Evolutionary conservation across 345 rosid species (phyloP).

Genomic region (Capsella bursapastoris): DNA sequence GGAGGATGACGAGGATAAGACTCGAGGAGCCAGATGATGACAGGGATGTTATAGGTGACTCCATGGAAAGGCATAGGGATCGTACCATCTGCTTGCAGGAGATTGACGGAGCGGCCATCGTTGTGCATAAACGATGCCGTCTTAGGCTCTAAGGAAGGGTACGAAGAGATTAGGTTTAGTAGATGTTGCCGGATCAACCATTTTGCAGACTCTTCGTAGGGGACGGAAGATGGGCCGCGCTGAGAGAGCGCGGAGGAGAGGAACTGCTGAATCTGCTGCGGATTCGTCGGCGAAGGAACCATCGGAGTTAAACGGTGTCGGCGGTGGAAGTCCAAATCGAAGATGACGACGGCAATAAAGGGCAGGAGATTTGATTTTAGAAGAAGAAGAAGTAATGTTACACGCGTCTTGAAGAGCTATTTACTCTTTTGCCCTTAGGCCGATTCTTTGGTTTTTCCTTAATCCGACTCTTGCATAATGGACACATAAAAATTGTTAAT

Average conservation of each 20-base stretch:
- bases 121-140: conserved; percentile 93
- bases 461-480: too few relatives aligned
- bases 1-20: conserved; percentile 96
- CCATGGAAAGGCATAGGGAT: conserved; percentile 84
- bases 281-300: conserved; percentile 53
- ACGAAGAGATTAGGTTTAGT: conserved; percentile 57
- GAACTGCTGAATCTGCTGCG: conserved; percentile 75
- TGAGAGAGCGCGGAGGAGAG: conserved; percentile 89
- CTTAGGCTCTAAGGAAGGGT: conserved; percentile 86
- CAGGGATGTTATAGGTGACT: conserved; percentile 91
- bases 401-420: conserved; percentile 11
- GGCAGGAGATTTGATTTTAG: conserved; percentile 7
- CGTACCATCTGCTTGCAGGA: conserved; percentile 95
- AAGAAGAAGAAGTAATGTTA: neutral
- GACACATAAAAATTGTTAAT: too few relatives aligned
- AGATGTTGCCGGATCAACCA: conserved; percentile 97
- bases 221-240: conserved; percentile 85
- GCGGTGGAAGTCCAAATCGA: conserved; percentile 26
- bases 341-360: conserved; percentile 19
- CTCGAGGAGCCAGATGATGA: conserved; percentile 91
- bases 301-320: conserved; percentile 32
- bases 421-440: conserved; percentile 14
- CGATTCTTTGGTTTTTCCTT: neutral
- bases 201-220: conserved; percentile 83
- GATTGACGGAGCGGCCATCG: conserved; percentile 95